Evolutionary conservation across 2,329 filamentous ascomycete genomes (phyloP).

Genomic region (Rhinocladiella similis): DNA sequence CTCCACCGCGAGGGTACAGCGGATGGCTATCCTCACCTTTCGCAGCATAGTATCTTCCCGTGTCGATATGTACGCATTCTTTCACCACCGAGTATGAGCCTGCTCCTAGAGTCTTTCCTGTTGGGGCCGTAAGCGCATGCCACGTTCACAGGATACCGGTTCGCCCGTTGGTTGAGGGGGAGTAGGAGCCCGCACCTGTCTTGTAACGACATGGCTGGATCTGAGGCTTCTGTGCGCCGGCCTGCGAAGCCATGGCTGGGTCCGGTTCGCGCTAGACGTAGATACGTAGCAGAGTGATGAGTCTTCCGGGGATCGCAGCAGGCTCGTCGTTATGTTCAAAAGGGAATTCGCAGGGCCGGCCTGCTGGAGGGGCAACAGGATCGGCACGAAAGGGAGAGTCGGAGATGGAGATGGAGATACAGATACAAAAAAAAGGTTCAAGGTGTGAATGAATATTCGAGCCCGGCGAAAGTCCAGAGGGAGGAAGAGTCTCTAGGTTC

Average conservation of each 20-base stretch:
- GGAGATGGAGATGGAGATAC: no score
- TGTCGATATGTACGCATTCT: constrained; percentile 98
- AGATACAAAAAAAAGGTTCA: no score
- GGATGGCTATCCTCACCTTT: constrained; percentile 51
- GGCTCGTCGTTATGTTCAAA: no score
- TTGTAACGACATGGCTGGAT: constrained; percentile 97
- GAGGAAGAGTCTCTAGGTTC: no score
- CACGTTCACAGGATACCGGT: not conserved
- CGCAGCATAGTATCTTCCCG: constrained; percentile 94
- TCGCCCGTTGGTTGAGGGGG: no score
- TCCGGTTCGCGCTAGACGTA: not conserved
- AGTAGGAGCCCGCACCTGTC: constrained; percentile 66
- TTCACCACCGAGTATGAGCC: constrained; percentile 98
- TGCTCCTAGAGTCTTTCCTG: constrained; percentile 85
- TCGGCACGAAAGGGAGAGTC: no score
- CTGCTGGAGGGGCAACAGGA: no score
- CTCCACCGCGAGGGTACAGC: no score
- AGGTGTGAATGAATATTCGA: no score
- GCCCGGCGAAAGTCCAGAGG: no score
- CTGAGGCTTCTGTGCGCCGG: constrained; percentile 50
- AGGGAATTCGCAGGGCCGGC: no score
- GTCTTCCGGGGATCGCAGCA: no score
- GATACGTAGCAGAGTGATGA: not conserved
- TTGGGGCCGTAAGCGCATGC: constrained; percentile 3
- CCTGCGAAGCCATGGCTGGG: constrained; percentile 13